These are phyloP conservation scores for Boletellus dicymbophilus DNA, from an alignment of 1,284 basidiomycete genomes.

Conservation along the genomic window DNA sequence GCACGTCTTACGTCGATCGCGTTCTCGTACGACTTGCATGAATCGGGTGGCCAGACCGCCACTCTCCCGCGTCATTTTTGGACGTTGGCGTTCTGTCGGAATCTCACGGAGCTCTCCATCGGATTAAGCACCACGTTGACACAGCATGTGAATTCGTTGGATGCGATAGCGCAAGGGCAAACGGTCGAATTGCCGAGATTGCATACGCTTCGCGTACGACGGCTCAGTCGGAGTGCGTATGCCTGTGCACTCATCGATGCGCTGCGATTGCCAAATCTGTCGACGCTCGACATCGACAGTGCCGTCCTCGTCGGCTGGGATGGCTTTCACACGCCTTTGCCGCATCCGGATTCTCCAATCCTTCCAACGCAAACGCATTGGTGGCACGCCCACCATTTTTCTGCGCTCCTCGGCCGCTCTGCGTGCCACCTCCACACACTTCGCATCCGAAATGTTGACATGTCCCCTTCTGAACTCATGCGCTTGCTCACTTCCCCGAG, in stretches of 20 bases:
- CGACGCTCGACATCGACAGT: constrained; percentile 23
- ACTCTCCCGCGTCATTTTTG: constrained; percentile 24
- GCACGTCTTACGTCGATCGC: constrained; percentile 24
- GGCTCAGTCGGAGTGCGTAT: constrained; percentile 19
- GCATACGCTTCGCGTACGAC: constrained; percentile 26
- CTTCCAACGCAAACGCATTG: constrained; percentile 1
- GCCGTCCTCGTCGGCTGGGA: constrained; percentile 23
- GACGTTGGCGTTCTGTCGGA: constrained; percentile 14
- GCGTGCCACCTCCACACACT: constrained; percentile 22
- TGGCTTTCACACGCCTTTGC: not conserved
- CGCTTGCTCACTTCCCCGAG: constrained; percentile 23
- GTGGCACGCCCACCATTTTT: constrained; percentile 29
- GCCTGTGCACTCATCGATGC: constrained; percentile 19
- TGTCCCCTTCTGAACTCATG: constrained; percentile 22
- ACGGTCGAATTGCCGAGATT: constrained; percentile 21
- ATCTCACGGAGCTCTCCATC: constrained; percentile 26
- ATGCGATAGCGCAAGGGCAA: constrained; percentile 14
- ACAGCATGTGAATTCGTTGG: constrained; percentile 17
- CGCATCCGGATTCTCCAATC: constrained; percentile 11
- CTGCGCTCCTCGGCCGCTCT: constrained; percentile 23
- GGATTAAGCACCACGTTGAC: constrained; percentile 16
- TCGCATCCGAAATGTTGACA: constrained; percentile 23
- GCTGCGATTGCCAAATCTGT: constrained; percentile 23
- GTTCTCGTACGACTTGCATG: constrained; percentile 27
- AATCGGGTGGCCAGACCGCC: constrained; percentile 28